phyloP scores from a whole-genome alignment of 2,329 filamentous ascomycete genomes.

The Bipolaris victoriae region DNA sequence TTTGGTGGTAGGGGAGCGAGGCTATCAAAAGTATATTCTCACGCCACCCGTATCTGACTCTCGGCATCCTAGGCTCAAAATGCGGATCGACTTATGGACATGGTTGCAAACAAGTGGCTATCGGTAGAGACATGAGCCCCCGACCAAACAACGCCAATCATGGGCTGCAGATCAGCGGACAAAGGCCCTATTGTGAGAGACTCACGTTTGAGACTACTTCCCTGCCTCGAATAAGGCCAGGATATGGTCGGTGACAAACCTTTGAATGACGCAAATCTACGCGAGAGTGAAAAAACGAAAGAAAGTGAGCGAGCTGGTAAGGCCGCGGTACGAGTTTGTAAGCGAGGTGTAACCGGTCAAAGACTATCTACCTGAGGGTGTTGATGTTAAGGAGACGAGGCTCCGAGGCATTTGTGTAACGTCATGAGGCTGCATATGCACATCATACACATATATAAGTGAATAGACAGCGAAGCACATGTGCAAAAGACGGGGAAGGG shows the following conservation, averaged over 20 bases:
- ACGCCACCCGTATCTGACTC: not conserved
- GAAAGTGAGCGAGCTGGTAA: not conserved
- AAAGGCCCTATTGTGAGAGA: not conserved
- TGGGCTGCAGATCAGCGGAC: not conserved
- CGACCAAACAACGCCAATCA: not conserved
- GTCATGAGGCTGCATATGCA: not conserved
- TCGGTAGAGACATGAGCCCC: not conserved
- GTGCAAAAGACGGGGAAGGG: not conserved
- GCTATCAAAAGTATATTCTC: not conserved
- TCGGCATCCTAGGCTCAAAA: not conserved
- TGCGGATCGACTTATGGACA: not conserved
- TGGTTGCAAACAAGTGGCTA: not conserved
- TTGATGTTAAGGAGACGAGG: not conserved
- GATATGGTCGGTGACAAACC: not conserved
- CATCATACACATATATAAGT: not conserved
- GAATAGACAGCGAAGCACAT: not conserved
- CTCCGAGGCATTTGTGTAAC: not conserved
- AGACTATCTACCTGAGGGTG: not conserved
- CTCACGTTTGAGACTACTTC: not conserved
- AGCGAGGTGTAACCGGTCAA: not conserved
- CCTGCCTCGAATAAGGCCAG: not conserved
- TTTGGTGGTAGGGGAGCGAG: not conserved
- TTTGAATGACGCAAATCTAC: not conserved
- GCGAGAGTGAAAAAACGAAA: not conserved
- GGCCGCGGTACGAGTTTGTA: not conserved